Evolutionary conservation across 306 rosid species (phyloP), one percentile per base, ranked within the genome.

Genomic region (Dicorynia guianensis): DNA sequence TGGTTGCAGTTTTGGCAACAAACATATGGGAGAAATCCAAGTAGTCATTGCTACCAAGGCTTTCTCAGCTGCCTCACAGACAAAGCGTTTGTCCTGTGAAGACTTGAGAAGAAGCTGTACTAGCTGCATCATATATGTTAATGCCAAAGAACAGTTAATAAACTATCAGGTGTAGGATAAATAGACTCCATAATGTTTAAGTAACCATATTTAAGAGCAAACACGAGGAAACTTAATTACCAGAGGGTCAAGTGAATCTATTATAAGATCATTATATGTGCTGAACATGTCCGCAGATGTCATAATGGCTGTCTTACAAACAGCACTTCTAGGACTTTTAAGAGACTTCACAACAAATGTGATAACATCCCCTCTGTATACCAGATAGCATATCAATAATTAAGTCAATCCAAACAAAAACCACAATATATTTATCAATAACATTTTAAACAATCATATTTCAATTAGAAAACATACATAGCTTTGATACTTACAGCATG

Each of bases 51-150:
- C 86, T 66, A 92, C 86, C 81, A 96, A 81, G 70, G 99, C 98
- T 78, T 69, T 96, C 81, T 87, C 98, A 14, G 99, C 99, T 25
- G 97, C 99, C 73, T 96, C 99, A 13, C 99, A 96, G 13, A 96
- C 98, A 81, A 96, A 96, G 72, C 98, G 89, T 82, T 92, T 96
- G 87, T 96, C 99, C 88, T 92, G 97, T 7, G 98, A 96, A 77
- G 99, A 81, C 85, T 96, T 96, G 67, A 96, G 99, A 84, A 96
- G 98, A 85, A 96, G 96, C 85, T 96, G 99, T 56, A 89, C 74
- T 47, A 96, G 86, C 99, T 96, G 93, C 86, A 77, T 11, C 64
- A 76, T n/a, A 67, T 18, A 57, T 34, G 39, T 77, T 38, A 80
- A 74, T 74, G 82, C 40, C 39, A 55, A 63, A 63, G 48, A 65